phyloP scores from a whole-genome alignment of 2,329 filamentous ascomycete species.

The Chaetomiaceae sp. region DNA sequence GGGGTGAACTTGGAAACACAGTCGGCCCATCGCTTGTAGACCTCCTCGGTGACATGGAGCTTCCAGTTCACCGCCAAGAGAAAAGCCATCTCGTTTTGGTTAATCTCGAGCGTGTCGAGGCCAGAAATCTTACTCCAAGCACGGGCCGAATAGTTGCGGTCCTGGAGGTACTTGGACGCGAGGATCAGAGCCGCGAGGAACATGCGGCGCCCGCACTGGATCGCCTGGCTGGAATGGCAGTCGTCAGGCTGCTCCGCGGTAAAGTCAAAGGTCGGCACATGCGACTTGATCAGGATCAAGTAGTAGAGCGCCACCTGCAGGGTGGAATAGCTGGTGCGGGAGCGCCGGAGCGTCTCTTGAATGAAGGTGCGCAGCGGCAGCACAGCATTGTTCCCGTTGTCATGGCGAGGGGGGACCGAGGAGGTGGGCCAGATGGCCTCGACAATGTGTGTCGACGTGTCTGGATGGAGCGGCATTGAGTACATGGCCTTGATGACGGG shows the following conservation, averaged over 20 bases:
- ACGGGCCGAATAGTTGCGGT: constrained; percentile 93
- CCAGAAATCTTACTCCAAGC: constrained; percentile 99
- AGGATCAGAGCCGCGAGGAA: constrained; percentile 92
- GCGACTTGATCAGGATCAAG: constrained; percentile 85
- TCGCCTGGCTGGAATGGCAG: constrained; percentile 65
- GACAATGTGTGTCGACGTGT: constrained; percentile 95
- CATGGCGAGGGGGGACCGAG: constrained; percentile 69
- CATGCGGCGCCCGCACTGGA: constrained; percentile 96
- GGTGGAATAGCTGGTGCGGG: constrained; percentile 94
- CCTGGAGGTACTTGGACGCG: constrained; percentile 95
- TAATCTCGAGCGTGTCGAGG: constrained; percentile 89
- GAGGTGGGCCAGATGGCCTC: constrained; percentile 96
- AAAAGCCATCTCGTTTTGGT: constrained; percentile 93
- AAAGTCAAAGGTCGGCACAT: constrained; percentile 78
- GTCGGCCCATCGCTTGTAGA: constrained; percentile 91
- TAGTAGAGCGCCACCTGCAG: constrained; percentile 96
- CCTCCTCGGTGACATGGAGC: constrained; percentile 82
- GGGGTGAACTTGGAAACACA: constrained; percentile 83
- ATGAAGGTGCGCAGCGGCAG: constrained; percentile 93
- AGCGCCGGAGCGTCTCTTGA: constrained; percentile 91
- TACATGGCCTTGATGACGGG: constrained; percentile 20
- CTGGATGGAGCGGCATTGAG: constrained; percentile 50
- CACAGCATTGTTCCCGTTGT: constrained; percentile 69
- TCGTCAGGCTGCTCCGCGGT: constrained; percentile 80
- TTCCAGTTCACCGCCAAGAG: constrained; percentile 88